Evolutionary conservation across 1,284 basidiomycete genomes (phyloP).

Genomic region (Trichosporon ovoides): DNA sequence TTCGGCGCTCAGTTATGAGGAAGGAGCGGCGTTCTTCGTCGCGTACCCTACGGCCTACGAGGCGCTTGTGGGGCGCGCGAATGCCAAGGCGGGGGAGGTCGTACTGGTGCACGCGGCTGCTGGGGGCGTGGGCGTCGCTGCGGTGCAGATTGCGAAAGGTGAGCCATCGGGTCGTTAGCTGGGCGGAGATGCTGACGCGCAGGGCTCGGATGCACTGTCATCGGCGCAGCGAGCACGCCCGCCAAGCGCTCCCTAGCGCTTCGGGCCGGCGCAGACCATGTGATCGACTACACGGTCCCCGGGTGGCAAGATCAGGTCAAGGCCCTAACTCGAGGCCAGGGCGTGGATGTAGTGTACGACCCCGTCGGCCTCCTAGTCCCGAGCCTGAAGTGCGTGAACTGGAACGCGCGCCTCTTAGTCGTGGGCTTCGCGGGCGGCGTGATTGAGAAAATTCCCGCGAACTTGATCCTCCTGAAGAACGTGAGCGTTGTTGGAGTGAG

Average conservation of each 20-base stretch:
- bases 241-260: constrained; percentile 48
- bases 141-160: constrained; percentile 81
- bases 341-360: constrained; percentile 84
- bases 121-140: constrained; percentile 78
- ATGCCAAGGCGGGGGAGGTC: constrained; percentile 74
- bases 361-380: constrained; percentile 59
- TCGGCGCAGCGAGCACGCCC: constrained; percentile 48
- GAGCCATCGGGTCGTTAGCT: too few species aligned
- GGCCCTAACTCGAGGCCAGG: constrained; percentile 66
- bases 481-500: constrained; percentile 72
- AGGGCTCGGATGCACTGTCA: constrained; percentile 48
- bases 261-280: constrained; percentile 46
- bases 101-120: constrained; percentile 80
- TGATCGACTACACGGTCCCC: constrained; percentile 47
- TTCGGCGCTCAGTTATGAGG: constrained; percentile 59
- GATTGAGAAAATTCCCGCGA: constrained; percentile 88
- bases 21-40: constrained; percentile 51
- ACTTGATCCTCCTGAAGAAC: constrained; percentile 81
- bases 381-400: constrained; percentile 78
- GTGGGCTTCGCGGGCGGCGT: constrained; percentile 84
- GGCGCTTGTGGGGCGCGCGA: constrained; percentile 73
- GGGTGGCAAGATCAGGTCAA: constrained; percentile 50
- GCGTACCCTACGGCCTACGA: constrained; percentile 56
- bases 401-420: constrained; percentile 85
- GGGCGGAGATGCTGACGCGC: too few species aligned